Evolutionary conservation across 1,284 basidiomycete species (phyloP).

Genomic region (Schizophyllum amplum): DNA sequence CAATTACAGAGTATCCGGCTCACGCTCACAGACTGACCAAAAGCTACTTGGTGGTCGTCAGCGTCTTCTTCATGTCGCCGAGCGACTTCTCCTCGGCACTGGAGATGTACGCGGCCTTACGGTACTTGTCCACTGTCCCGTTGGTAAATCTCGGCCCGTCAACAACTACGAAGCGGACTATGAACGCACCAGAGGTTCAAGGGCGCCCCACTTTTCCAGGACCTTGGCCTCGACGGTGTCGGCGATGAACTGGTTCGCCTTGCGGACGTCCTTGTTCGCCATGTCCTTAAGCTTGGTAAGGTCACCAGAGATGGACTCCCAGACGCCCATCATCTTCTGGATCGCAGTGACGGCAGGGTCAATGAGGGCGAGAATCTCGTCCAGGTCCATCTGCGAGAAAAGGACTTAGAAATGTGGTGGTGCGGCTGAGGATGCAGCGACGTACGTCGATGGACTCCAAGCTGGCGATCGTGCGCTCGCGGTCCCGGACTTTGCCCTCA

Average conservation of each 20-base stretch:
- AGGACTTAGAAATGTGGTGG: background rate
- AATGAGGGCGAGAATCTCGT: background rate
- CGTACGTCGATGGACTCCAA: background rate
- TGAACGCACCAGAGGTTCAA: background rate
- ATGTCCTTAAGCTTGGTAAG: background rate
- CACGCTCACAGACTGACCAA: no score
- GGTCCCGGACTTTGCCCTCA: background rate
- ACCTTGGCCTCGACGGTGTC: background rate
- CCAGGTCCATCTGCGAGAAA: background rate
- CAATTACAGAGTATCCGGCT: no score
- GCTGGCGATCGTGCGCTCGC: background rate
- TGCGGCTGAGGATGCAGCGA: background rate
- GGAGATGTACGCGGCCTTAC: background rate
- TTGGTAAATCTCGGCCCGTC: no score
- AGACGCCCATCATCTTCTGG: background rate
- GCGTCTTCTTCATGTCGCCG: background rate
- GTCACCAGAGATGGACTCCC: background rate
- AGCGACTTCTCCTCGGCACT: background rate
- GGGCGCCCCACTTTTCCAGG: background rate
- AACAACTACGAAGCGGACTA: no score
- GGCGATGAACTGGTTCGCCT: background rate
- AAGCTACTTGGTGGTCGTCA: no score
- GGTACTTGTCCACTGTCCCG: background rate
- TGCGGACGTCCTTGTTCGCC: background rate
- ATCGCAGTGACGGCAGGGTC: background rate